A percentile compares a stretch with the other conserved stretches of the same genome.
phyloP scores from a whole-genome alignment of 805 yeast genomes.

The Yamadazyma insecticola region DNA sequence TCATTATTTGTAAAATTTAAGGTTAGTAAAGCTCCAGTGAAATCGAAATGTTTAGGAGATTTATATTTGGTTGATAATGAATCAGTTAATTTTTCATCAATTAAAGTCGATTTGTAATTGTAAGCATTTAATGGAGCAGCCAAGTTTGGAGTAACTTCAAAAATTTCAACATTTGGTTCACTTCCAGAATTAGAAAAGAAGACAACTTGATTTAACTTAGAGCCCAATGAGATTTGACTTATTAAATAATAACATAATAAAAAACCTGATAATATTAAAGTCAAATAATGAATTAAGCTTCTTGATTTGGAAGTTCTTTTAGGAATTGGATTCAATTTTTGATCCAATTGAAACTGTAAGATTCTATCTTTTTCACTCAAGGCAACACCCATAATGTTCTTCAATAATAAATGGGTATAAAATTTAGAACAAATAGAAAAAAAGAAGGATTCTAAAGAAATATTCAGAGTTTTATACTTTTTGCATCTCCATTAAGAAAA shows the following conservation, averaged over 20 bases:
- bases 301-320: too few species aligned
- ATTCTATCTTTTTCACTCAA: too few species aligned
- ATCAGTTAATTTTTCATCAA: slow-evolving; percentile 8
- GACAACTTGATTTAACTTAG: neutral
- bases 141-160: slow-evolving; percentile 9
- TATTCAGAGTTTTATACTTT: too few species aligned
- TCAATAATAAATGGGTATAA: too few species aligned
- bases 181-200: neutral
- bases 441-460: too few species aligned
- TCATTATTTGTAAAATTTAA: slow-evolving; percentile 21
- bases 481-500: too few species aligned
- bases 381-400: too few species aligned
- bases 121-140: slow-evolving; percentile 1
- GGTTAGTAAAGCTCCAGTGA: slow-evolving; percentile 20
- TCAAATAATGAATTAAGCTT: neutral
- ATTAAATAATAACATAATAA: neutral
- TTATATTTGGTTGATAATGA: slow-evolving; percentile 7
- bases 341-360: too few species aligned
- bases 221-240: neutral
- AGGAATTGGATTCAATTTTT: too few species aligned
- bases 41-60: slow-evolving; percentile 13
- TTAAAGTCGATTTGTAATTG: slow-evolving; percentile 4
- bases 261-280: neutral
- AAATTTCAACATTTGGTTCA: slow-evolving; percentile 7
- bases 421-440: too few species aligned